Evolutionary conservation across 148 eudicot genomes (phyloP).

Genomic region (Fagopyrum esculentum): DNA sequence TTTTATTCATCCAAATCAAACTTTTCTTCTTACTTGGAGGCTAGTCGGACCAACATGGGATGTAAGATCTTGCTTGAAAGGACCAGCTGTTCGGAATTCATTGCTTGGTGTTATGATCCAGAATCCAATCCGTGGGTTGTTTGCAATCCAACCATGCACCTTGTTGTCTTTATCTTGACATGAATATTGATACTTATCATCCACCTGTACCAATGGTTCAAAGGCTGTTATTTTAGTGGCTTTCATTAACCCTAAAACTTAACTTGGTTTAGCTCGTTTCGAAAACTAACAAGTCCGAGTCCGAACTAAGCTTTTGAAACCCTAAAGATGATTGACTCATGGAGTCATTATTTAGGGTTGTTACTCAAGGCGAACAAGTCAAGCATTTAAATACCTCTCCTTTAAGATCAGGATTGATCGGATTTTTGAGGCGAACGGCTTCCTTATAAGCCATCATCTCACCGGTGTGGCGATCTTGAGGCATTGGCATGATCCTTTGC

Average conservation of each 20-base stretch:
- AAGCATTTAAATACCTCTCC: conserved; percentile 30
- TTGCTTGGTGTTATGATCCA: conserved; percentile 50
- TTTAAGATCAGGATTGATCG: conserved; percentile 24
- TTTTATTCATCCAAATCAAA: background rate
- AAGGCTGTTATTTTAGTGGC: too few species aligned
- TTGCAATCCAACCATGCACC: conserved; percentile 66
- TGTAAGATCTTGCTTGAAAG: conserved; percentile 54
- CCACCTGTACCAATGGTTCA: conserved; percentile 33
- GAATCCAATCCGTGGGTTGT: conserved; percentile 33
- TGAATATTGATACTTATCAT: conserved; percentile 70
- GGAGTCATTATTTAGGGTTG: too few species aligned
- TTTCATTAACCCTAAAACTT: too few species aligned
- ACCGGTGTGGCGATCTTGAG: conserved; percentile 37
- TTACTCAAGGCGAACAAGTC: too few species aligned
- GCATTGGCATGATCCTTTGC: conserved; percentile 64
- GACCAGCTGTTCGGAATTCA: conserved; percentile 50
- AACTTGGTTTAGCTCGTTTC: too few species aligned
- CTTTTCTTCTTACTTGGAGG: conserved; percentile 28
- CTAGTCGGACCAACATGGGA: conserved; percentile 38
- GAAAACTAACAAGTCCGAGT: too few species aligned
- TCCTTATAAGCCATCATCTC: conserved; percentile 35
- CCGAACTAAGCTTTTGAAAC: too few species aligned
- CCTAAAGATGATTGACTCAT: too few species aligned
- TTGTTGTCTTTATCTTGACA: conserved; percentile 46
- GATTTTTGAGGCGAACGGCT: conserved; percentile 39